Conservation (phyloP, 306 rosid species). For the Herpetospermum pedunculosum region DNA sequence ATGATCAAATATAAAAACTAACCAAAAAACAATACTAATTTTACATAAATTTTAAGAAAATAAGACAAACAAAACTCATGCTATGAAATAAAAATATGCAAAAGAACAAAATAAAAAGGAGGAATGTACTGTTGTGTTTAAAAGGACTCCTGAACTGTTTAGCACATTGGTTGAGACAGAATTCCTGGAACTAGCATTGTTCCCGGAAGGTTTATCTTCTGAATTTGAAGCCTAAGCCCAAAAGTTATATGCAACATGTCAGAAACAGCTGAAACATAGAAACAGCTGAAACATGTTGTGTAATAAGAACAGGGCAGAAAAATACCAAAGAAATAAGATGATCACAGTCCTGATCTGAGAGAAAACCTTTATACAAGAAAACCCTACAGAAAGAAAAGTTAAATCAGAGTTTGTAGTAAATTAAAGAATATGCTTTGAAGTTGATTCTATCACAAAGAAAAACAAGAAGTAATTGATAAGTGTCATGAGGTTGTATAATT, state of each 20-base stretch:
- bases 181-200: conserved; percentile 13
- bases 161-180: conserved; percentile 7
- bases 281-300: neutral
- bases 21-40: neutral
- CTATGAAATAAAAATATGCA: neutral
- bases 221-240: conserved; percentile 28
- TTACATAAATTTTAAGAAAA: neutral
- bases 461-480: too few species aligned
- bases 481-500: too few species aligned
- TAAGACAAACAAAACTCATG: neutral
- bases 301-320: conserved; percentile 10
- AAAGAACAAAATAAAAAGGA: too few species aligned
- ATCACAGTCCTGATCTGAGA: conserved; percentile 70
- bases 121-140: conserved; percentile 34
- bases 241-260: neutral
- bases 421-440: neutral
- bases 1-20: neutral
- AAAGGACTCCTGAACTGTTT: conserved; percentile 16
- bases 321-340: conserved; percentile 66
- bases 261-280: neutral
- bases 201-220: conserved; percentile 27
- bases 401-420: conserved; percentile 6
- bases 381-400: conserved; percentile 37
- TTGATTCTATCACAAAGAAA: neutral
- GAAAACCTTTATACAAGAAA: conserved; percentile 45